Percentiles rank a stretch among this genome's conserved stretches.
phyloP scores from a whole-genome alignment of 2,329 filamentous ascomycete genomes.

The Thelonectria blattea region DNA sequence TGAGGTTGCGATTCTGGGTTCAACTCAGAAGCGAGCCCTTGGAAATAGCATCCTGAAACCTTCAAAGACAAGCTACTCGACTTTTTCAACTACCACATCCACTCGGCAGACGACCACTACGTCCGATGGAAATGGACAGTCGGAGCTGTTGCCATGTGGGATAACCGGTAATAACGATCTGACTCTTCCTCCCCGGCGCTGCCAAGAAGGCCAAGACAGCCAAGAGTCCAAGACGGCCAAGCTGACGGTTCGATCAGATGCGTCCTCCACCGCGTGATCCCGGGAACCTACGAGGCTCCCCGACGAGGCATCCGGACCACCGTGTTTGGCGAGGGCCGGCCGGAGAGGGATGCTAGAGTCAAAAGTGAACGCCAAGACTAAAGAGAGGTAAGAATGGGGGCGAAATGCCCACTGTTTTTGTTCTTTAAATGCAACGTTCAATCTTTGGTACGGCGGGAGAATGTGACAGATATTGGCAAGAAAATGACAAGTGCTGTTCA shows the following conservation, averaged over 20 bases:
- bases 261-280: conserved; percentile 25
- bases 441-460: not conserved
- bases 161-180: conserved; percentile 45
- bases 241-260: not conserved
- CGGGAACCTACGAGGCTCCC: conserved; percentile 21
- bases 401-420: not conserved
- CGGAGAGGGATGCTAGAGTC: conserved; percentile 12
- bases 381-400: no score
- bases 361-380: not conserved
- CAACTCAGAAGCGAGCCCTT: no score
- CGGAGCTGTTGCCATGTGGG: conserved; percentile 58
- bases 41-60: not conserved
- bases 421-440: not conserved
- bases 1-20: no score
- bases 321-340: conserved; percentile 22
- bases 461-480: not conserved
- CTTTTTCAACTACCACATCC: conserved; percentile 54
- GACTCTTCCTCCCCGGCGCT: not conserved
- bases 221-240: not conserved
- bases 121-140: conserved; percentile 58
- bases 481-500: not conserved
- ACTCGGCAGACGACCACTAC: conserved; percentile 56
- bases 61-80: conserved; percentile 43
- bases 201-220: not conserved
- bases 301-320: conserved; percentile 22